These are phyloP conservation scores for Leccinum fallax DNA, from an alignment of 1,284 basidiomycete species.

Conservation along the genomic window DNA sequence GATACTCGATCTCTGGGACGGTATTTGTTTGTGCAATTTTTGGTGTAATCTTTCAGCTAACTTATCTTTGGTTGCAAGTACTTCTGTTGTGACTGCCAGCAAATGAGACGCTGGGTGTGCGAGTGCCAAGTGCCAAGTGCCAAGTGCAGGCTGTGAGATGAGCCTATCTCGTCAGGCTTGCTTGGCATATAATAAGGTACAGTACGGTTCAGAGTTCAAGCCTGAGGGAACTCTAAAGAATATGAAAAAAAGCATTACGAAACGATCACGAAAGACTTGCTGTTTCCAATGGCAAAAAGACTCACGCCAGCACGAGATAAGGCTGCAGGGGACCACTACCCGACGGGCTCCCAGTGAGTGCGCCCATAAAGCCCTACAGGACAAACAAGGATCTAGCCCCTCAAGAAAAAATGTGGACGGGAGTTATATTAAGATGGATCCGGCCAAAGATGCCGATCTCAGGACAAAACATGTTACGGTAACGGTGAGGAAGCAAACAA, in stretches of 20 bases:
- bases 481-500: background rate
- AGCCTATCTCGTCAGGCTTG: background rate
- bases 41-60: background rate
- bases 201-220: background rate
- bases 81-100: background rate
- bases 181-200: background rate
- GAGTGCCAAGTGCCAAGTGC: background rate
- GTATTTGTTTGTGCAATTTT: background rate
- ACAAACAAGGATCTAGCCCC: background rate
- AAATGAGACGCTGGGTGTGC: background rate
- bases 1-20: background rate
- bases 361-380: background rate
- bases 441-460: background rate
- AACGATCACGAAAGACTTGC: background rate
- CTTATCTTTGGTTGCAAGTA: background rate
- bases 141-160: background rate
- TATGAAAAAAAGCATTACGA: background rate
- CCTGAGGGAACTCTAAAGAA: background rate
- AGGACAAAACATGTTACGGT: background rate
- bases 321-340: background rate
- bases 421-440: background rate
- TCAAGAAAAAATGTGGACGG: background rate
- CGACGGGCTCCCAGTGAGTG: background rate
- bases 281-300: background rate
- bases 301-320: background rate